phyloP scores from a whole-genome alignment of 2,329 filamentous ascomycete species.

The Penicillium psychrosexuale region DNA sequence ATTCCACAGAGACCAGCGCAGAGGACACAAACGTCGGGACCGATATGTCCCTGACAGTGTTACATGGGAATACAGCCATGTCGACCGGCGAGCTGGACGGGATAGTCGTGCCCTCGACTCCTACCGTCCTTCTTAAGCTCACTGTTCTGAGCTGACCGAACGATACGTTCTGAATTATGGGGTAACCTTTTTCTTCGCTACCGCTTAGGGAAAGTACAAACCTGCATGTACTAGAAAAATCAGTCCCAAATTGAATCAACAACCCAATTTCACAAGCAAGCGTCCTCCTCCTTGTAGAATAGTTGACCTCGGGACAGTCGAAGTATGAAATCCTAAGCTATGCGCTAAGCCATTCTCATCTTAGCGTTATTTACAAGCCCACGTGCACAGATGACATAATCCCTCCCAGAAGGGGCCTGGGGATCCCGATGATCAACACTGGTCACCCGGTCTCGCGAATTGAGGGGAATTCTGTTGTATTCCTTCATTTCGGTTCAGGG shows the following conservation, averaged over 20 bases:
- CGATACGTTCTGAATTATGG: neutral
- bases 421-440: slow-evolving; percentile 2
- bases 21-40: neutral
- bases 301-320: neutral
- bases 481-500: neutral
- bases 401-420: neutral
- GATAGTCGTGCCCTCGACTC: slow-evolving; percentile 21
- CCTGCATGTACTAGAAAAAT: neutral
- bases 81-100: neutral
- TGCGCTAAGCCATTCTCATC: neutral
- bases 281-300: neutral
- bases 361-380: neutral
- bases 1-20: neutral
- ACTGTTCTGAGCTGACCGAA: neutral
- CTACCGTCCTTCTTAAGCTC: slow-evolving; percentile 24
- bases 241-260: neutral
- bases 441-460: slow-evolving; percentile 2
- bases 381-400: slow-evolving; percentile 6
- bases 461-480: neutral
- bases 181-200: neutral
- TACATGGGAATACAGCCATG: neutral
- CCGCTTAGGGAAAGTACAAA: neutral
- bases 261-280: neutral
- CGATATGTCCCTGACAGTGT: neutral
- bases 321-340: neutral